Evolutionary conservation across 2,329 filamentous ascomycete genomes (phyloP), one percentile per base, ranked within the genome.

Genomic region (Aspergillus tamarii): DNA sequence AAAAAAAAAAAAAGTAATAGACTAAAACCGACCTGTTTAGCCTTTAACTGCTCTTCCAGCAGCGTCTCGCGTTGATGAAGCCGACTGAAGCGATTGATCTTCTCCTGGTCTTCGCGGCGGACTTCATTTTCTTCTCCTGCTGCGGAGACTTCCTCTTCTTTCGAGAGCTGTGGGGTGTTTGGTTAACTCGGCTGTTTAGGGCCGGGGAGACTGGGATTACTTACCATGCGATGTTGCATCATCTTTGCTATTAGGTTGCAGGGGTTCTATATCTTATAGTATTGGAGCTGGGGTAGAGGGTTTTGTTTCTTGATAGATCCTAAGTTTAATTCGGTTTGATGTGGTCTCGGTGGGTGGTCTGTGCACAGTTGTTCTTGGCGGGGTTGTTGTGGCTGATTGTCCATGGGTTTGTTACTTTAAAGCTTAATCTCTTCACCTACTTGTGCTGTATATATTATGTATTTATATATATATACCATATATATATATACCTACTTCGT

Each of bases 51-150:
- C 55, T 96, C 93, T 75, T 96, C 89, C 4, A 98, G 78, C 3
- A 84, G 80, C 39, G 91, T 85, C 77, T 97, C 91, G 58, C 92
- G 90, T 77, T 96, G 93, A 78, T 99, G 95, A 67, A 99, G 84
- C 52, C 93, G 89, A 79, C 94, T 97, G 84, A 99, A 99, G 69
- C 89, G 90, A 82, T 99, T 99, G 87, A 99, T 99, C 82, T 95
- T 96, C 82, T 98, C 94, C 80, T 99, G 95, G 77, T 99, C 95
- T 78, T 98, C 94, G 74, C 94, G 91, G 65, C 95, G 91, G 64
- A 99, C 95, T 80, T 97, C 92, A 72, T 93, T 90, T 76, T 99
- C 95, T 69, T 95, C 91, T 66, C 88, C 86, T 59, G 85, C 85
- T 23, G 89, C 84, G 64, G 89, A 77, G 63, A 84, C 90, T 80